Conservation (phyloP, 169 alveolate species). For the Pseudocohnilembus persalinus region DNA sequence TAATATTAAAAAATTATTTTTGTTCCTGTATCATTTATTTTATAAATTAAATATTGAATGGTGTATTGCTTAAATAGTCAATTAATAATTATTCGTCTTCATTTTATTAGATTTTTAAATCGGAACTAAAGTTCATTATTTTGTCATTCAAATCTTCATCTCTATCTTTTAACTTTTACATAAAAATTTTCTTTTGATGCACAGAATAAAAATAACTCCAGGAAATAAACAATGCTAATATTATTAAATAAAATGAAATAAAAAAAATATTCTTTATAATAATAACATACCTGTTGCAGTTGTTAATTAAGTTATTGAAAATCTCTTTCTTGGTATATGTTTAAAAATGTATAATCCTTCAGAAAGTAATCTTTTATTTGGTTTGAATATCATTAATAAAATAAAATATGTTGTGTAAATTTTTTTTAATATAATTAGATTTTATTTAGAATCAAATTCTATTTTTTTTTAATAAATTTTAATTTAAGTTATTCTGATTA, state of each 20-base stretch:
- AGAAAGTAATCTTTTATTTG: not conserved
- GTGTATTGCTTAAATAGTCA: not conserved
- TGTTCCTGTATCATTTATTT: not conserved
- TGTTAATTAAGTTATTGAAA: not conserved
- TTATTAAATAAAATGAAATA: no score
- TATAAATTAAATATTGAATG: no score
- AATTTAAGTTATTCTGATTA: no score
- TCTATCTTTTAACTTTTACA: not conserved
- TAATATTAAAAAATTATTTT: no score
- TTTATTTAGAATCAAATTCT: not conserved
- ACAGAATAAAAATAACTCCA: no score
- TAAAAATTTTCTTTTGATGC: not conserved
- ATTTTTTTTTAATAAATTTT: no score
- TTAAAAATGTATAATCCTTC: no score
- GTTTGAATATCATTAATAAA: not conserved
- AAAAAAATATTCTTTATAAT: no score
- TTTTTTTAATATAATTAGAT: no score
- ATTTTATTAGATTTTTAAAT: no score
- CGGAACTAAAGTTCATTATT: not conserved
- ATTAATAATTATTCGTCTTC: not conserved
- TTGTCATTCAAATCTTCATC: not conserved
- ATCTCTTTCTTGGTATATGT: not conserved
- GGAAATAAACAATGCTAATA: no score
- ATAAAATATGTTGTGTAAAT: no score
- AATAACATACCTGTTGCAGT: not conserved